Conservation (phyloP, 139 green algal species). For the Chlorella sp. region DNA sequence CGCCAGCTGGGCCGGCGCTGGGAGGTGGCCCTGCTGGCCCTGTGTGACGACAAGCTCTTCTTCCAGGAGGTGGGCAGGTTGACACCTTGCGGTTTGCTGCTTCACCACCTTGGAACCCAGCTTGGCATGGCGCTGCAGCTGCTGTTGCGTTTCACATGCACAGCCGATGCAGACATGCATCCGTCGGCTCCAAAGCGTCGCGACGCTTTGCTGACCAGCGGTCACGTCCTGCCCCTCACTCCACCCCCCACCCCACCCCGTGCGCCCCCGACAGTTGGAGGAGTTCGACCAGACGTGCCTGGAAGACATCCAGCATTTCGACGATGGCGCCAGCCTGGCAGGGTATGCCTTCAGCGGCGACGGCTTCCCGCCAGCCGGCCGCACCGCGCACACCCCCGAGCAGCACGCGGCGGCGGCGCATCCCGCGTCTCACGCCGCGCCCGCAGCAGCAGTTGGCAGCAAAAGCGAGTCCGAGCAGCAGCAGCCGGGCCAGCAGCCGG, state of each 20-base stretch:
- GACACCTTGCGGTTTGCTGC: neutral
- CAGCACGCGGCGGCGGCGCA: neutral
- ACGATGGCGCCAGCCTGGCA: conserved; percentile 27
- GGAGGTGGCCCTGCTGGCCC: conserved; percentile 44
- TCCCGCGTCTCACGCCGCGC: neutral
- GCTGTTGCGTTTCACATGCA: too few relatives aligned
- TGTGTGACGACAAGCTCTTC: conserved; percentile 46
- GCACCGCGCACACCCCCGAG: neutral
- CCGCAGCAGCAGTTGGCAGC: too few relatives aligned
- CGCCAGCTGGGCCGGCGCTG: conserved; percentile 20
- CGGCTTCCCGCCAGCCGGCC: conserved; percentile 6
- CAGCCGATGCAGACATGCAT: too few relatives aligned
- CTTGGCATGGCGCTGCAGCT: too few relatives aligned
- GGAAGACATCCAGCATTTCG: conserved; percentile 36
- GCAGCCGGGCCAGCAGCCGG: neutral
- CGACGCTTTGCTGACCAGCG: too few relatives aligned
- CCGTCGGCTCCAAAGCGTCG: too few relatives aligned
- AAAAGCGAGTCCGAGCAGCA: neutral
- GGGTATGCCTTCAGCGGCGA: conserved; percentile 28
- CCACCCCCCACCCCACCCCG: neutral
- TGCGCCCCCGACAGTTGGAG: conserved; percentile 30
- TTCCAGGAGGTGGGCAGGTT: conserved; percentile 45
- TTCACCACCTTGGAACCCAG: neutral
- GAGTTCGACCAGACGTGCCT: conserved; percentile 49
- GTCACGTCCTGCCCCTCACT: too few relatives aligned